Evolutionary conservation across 2,329 filamentous ascomycete species (phyloP).

Genomic region (Curvularia lunata): DNA sequence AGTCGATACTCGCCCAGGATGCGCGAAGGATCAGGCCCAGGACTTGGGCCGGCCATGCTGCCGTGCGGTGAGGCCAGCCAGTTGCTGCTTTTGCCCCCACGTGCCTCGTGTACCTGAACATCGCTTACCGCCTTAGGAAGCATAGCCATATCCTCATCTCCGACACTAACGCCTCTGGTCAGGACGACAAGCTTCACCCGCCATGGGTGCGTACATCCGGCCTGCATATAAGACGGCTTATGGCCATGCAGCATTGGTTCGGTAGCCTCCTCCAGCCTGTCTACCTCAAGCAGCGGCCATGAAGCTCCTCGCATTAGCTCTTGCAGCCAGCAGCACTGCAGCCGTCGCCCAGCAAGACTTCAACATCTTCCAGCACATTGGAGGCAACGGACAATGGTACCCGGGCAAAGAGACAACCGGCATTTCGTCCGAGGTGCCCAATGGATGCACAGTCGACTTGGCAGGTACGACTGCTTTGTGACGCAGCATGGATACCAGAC

Average conservation of each 20-base stretch:
- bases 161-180: constrained; percentile 18
- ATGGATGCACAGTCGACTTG: constrained; percentile 65
- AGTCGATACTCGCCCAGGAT: background rate
- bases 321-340: constrained; percentile 16
- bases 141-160: constrained; percentile 32
- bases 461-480: constrained; percentile 38
- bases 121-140: constrained; percentile 29
- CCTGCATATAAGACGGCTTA: constrained; percentile 11
- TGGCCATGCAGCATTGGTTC: background rate
- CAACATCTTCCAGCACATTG: constrained; percentile 46
- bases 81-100: constrained; percentile 9
- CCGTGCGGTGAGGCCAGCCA: constrained; percentile 7
- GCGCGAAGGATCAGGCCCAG: constrained; percentile 7
- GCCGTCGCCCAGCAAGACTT: constrained; percentile 33
- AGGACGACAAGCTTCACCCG: background rate
- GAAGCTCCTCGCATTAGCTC: constrained; percentile 27
- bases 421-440: constrained; percentile 62
- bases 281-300: constrained; percentile 16
- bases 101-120: constrained; percentile 9
- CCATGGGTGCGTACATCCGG: background rate
- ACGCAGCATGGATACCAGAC: background rate
- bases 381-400: constrained; percentile 51
- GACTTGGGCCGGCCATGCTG: background rate
- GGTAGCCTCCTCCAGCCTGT: background rate
- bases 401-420: constrained; percentile 58